A percentile compares a stretch with the other conserved stretches of the same genome.
Evolutionary conservation across 805 yeast genomes (phyloP).

Genomic region (Sungouiozyma ichnusensis): DNA sequence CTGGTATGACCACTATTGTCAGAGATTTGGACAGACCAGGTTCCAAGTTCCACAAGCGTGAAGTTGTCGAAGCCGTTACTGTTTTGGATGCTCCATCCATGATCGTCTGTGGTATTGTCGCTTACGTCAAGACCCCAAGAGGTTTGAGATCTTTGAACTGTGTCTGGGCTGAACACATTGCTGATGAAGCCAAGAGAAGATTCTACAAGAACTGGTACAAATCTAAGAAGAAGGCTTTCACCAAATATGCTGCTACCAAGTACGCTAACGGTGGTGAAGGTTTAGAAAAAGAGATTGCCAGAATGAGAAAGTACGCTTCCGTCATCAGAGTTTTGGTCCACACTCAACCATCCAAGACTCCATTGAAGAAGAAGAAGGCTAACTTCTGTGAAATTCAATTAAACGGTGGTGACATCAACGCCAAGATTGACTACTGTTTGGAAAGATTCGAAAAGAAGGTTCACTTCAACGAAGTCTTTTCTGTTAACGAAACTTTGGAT

Average conservation of each 20-base stretch:
- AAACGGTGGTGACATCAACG: slow-evolving; percentile 98
- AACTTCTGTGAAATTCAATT: slow-evolving; percentile 99
- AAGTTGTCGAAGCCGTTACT: slow-evolving; percentile 98
- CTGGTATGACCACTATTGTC: slow-evolving; percentile 99
- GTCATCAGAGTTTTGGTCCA: slow-evolving; percentile 98
- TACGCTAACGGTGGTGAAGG: slow-evolving; percentile 85
- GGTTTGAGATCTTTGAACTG: slow-evolving; percentile 99
- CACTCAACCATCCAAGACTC: slow-evolving; percentile 99
- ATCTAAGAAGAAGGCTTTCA: slow-evolving; percentile 99
- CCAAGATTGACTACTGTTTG: slow-evolving; percentile 97
- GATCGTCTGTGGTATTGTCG: slow-evolving; percentile 99
- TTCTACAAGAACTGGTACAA: slow-evolving; percentile 99
- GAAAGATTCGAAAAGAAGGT: slow-evolving; percentile 99
- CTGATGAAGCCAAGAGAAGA: slow-evolving; percentile 99
- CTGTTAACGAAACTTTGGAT: slow-evolving; percentile 97
- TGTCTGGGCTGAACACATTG: slow-evolving; percentile 99
- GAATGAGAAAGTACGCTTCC: slow-evolving; percentile 96
- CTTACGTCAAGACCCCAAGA: slow-evolving; percentile 99
- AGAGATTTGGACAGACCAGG: slow-evolving; percentile 99
- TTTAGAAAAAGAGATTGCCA: slow-evolving; percentile 92
- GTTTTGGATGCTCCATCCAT: slow-evolving; percentile 99
- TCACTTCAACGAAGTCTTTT: slow-evolving; percentile 89
- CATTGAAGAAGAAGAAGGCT: slow-evolving; percentile 98
- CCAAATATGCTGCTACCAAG: slow-evolving; percentile 93
- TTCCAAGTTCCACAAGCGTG: slow-evolving; percentile 99